Evolutionary conservation across 305 asterid genomes (phyloP), one percentile per base, ranked within the genome.

Genomic region (Petunia hybrid): DNA sequence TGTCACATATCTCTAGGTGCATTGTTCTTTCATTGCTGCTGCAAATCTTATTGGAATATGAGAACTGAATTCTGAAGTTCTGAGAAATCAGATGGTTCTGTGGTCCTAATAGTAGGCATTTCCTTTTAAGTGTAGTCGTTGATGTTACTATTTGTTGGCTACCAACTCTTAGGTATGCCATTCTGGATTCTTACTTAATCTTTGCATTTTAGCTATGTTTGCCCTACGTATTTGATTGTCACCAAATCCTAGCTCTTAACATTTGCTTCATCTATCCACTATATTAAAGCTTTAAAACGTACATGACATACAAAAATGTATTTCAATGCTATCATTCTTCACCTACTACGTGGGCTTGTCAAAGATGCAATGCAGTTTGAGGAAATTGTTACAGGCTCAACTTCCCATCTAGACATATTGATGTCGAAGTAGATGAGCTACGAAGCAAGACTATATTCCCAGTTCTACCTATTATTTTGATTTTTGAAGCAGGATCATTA

Each of bases 21-120:
- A 98, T 22, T 93, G 98, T 86, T 95, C 99, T 76, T 97, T 95
- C 75, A 91, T 93, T 90, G 99, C 99, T 82, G 98, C 98, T 53
- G 98, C 97, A 75, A 93, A 95, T 93, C 98, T 98, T 86, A 85
- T 93, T 77, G 98, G 95, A 80, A 80, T 45, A 42, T 8, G 51
- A 41, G 41, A 39, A 36, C 46, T 51, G 57, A 73, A 36, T 36
- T 22, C 51, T 73, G 45, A 13, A 48, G 46, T 36, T 48, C 51
- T 51, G 5, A 48, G 62, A 73, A 73, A 35, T 48, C 46, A 31
- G 61, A 31, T 71, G 61, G 13, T 67, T 35, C 31, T 22, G 55
- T 51, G 2, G 40, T 73, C 36, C 48, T 51, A 73, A 51, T 4
- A 5, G n/a, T 51, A 13, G 78, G 6, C 63, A 13, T 73, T 36